Base-by-base conservation (phyloP, 2,329 filamentous ascomycete species). In the Piedraia hortae region DNA sequence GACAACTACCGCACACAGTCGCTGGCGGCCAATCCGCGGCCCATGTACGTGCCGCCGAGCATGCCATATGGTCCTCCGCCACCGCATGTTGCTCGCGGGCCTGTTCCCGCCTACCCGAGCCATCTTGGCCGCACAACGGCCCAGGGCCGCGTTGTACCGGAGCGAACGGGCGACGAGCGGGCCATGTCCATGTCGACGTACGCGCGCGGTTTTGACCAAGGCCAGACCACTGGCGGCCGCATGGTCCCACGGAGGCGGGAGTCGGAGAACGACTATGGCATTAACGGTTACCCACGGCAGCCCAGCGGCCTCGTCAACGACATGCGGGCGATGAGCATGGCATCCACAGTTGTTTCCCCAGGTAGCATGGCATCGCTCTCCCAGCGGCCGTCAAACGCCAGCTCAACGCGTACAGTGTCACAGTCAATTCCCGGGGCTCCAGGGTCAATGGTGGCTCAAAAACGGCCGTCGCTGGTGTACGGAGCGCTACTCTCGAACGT, bases 101-200 rank as follows among this genome's bases (percentile, higher is more conserved):
- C n/a, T n/a, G n/a, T n/a, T n/a, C 65, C 71, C 27, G 70, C 66
- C 14, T 82, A 75, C 39, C 62, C 66, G 33, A 56, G 53, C 28
- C 52, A 59, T 24, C 59, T 64, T 34, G 67, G 77, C 2, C 60
- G 70, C 29, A 89, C 77, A 21, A 97, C 85, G 3, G 75, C 80
- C 5, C 80, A 91, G 43, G 85, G 85, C 14, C 63, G 85, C 28
- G 56, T 85, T 16, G 78, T 97, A 5, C 85, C 85, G 1, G 80
- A 91, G 41, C 66, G 82, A 24, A 72, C 80, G 29, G 31, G 34
- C 14, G 75, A 88, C 36, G 82, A 93, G 45, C 64, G 85, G 26
- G 68, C 85, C 30, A 93, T 93, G 85, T 90, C 82, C 20, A 70
- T 97, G 69, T 85, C 71, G 4, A 75, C 73, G 6, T 73, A 77